These are phyloP conservation scores for Rhizopus microsporus DNA, from an alignment of 371 early-diverging fungal genomes.

Conservation along the genomic window DNA sequence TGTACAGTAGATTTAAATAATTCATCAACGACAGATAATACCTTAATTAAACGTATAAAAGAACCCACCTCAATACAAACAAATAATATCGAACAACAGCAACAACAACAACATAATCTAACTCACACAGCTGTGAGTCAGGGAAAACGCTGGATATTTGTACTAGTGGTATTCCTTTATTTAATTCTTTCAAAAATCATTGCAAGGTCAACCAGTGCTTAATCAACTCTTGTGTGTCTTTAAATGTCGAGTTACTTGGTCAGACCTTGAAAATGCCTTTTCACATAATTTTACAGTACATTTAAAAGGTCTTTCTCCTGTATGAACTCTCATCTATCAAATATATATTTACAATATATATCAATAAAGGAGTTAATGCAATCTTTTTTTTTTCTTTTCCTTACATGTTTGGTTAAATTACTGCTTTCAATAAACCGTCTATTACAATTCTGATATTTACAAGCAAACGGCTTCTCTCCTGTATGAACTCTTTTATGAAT, in stretches of 20 bases:
- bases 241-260: slow-evolving; percentile 63
- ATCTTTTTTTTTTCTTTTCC: slow-evolving; percentile 3
- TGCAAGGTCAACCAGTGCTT: slow-evolving; percentile 28
- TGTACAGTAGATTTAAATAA: slow-evolving; percentile 46
- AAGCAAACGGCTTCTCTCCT: slow-evolving; percentile 76
- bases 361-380: background rate
- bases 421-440: slow-evolving; percentile 77
- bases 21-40: slow-evolving; percentile 13
- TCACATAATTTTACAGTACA: slow-evolving; percentile 64
- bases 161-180: slow-evolving; percentile 57
- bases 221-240: slow-evolving; percentile 33
- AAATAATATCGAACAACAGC: slow-evolving; percentile 9
- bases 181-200: slow-evolving; percentile 46
- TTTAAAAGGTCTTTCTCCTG: slow-evolving; percentile 69
- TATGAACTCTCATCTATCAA: slow-evolving; percentile 62
- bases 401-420: slow-evolving; percentile 80
- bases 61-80: background rate
- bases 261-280: slow-evolving; percentile 72
- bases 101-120: slow-evolving; percentile 20
- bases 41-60: slow-evolving; percentile 1
- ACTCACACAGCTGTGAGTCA: slow-evolving; percentile 41
- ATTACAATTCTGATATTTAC: slow-evolving; percentile 72
- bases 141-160: slow-evolving; percentile 59
- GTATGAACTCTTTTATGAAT: slow-evolving; percentile 70
- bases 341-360: background rate